A percentile compares a stretch with the other conserved stretches of the same genome.
Conservation (phyloP, 306 rosid genomes). For the Rubus parviflorus region DNA sequence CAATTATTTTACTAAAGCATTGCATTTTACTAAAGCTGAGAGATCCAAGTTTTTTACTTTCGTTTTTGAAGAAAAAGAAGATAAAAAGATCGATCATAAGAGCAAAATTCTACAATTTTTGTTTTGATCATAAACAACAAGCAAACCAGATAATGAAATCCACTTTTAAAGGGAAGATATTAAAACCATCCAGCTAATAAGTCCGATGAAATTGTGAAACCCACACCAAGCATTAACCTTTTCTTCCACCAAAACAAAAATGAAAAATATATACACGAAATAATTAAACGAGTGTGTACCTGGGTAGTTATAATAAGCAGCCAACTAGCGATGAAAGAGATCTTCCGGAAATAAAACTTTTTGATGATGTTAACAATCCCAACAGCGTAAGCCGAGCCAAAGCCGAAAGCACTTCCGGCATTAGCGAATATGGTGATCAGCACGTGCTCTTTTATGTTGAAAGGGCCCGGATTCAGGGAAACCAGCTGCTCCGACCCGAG, state of each 20-base stretch:
- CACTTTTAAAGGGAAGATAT: neutral
- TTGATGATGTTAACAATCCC: constrained; percentile 57
- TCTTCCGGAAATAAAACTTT: constrained; percentile 51
- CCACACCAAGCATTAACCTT: neutral
- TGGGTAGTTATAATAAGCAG: constrained; percentile 68
- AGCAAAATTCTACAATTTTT: neutral
- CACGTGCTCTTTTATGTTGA: constrained; percentile 75
- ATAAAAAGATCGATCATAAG: no score
- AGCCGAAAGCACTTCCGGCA: constrained; percentile 66
- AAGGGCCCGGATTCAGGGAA: constrained; percentile 66
- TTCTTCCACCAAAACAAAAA: neutral
- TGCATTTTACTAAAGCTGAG: no score
- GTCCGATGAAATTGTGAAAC: neutral
- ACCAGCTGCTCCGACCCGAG: constrained; percentile 19
- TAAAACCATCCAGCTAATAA: neutral
- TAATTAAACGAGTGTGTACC: constrained; percentile 10
- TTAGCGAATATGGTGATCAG: constrained; percentile 67
- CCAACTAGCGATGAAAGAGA: constrained; percentile 58
- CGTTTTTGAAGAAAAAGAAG: no score
- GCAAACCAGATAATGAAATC: neutral
- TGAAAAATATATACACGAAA: neutral
- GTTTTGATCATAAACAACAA: neutral
- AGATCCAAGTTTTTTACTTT: no score
- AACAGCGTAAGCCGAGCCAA: constrained; percentile 55
- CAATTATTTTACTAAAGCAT: no score